phyloP scores from a whole-genome alignment of 2,329 filamentous ascomycete species.

The Arachnopeziza araneosa region DNA sequence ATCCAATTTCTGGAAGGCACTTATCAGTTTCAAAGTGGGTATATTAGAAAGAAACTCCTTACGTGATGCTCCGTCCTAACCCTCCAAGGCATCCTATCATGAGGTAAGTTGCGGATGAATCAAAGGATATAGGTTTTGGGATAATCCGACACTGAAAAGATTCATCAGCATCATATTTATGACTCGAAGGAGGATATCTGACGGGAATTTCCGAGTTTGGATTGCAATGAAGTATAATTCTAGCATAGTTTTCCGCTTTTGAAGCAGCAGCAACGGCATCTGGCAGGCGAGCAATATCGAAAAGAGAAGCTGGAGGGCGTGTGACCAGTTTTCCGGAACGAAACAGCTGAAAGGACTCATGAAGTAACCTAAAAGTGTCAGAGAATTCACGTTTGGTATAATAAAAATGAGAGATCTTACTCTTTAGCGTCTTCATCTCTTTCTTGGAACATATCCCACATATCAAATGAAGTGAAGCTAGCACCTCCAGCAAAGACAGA shows the following conservation, averaged over 20 bases:
- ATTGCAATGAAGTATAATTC: not conserved
- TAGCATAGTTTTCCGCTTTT: not conserved
- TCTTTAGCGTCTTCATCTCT: not conserved
- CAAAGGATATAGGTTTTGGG: not conserved
- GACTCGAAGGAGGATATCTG: not conserved
- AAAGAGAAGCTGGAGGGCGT: not conserved
- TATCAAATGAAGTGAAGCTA: not conserved
- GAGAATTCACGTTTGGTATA: not conserved
- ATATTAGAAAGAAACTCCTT: not conserved
- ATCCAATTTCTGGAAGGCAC: conserved; percentile 6
- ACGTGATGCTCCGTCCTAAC: conserved; percentile 29
- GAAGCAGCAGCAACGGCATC: not conserved
- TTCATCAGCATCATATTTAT: not conserved
- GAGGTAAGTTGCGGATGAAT: conserved; percentile 25
- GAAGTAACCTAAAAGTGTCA: not conserved
- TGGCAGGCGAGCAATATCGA: not conserved
- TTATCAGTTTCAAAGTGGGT: not conserved
- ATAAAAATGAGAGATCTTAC: not conserved
- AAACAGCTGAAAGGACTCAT: not conserved
- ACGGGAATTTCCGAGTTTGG: not conserved
- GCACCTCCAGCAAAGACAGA: not conserved
- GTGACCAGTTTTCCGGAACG: not conserved
- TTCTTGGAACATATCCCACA: not conserved
- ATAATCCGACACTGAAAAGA: not conserved
- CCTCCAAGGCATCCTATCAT: conserved; percentile 37